Base-by-base conservation (phyloP, 2,329 filamentous ascomycete genomes). In the Talaromyces atroroseus region DNA sequence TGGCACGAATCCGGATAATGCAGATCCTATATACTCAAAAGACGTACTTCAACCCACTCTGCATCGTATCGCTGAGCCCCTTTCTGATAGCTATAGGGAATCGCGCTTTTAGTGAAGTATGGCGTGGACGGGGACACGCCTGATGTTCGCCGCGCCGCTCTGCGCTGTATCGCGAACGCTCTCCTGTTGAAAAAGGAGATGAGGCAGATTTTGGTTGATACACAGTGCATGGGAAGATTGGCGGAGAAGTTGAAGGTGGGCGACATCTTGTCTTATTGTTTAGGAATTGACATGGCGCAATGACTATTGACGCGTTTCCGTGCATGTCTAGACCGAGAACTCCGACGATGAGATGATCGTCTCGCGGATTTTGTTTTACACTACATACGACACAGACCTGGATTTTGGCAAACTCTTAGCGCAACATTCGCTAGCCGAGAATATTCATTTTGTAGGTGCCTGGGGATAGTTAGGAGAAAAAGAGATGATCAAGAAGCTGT, bases 271-370 rank as follows among this genome's bases (percentile, higher is more conserved):
- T 20, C 42, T 11, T 36, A 29, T 29, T 29, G 26, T 29, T 11
- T 29, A 29, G 5, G 26, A 8, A 29, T 5, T 10, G 26, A 29
- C 26, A 29, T 29, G 11, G 26, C 11, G 26, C 10, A 36, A 18
- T 26, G 40, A 24, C 24, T 49, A 52, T 48, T 23, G 10, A 54
- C 51, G 23, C 14, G 26, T 34, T 21, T 18, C 26, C 11, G 24
- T 49, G 44, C 26, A 32, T 23, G 18, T 44, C 2, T 59, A 82
- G 78, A 85, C 80, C 57, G 87, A 90, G 60, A 86, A 79, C 63
- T 80, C 82, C 55, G 91, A 97, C 59, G 87, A 95, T 63, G 92
- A 97, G 67, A 96, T 97, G 70, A 78, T 97, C 1, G 75, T 82
- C 58, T 87, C 87, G n/a, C 82, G 90, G 52, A 83, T 95, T 45